A percentile compares a stretch with the other conserved stretches of the same genome.
Conservation (phyloP, 306 rosid species). For the Vigna trinervia region DNA sequence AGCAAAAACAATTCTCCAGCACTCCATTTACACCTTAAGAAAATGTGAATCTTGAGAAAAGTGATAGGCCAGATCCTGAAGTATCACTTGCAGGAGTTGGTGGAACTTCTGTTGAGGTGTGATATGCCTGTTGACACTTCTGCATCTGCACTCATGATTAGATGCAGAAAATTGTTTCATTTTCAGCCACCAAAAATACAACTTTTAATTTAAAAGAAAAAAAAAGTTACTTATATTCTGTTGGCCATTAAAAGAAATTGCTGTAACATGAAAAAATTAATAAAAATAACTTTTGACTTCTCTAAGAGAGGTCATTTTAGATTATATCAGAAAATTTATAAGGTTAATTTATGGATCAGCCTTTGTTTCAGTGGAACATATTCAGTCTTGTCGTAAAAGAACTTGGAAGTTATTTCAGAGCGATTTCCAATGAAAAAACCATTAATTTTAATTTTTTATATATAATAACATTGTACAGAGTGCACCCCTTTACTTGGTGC, state of each 20-base stretch:
- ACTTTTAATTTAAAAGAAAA: constrained; percentile 18
- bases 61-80: constrained; percentile 71
- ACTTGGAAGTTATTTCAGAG: constrained; percentile 15
- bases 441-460: constrained; percentile 18
- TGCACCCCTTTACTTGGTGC: constrained; percentile 25
- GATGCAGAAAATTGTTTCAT: constrained; percentile 43
- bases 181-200: constrained; percentile 37
- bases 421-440: constrained; percentile 24
- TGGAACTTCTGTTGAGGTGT: constrained; percentile 65
- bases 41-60: constrained; percentile 93
- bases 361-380: constrained; percentile 8
- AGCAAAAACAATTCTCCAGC: constrained; percentile 33
- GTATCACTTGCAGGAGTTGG: constrained; percentile 72
- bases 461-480: constrained; percentile 23
- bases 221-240: neutral
- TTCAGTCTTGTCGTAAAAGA: neutral
- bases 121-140: constrained; percentile 94
- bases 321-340: constrained; percentile 3
- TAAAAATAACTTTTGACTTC: constrained; percentile 3
- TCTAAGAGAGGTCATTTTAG: constrained; percentile 16
- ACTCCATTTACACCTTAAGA: constrained; percentile 50
- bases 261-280: neutral
- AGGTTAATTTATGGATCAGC: constrained; percentile 7
- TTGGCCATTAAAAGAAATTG: constrained; percentile 26
- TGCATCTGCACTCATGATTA: constrained; percentile 66